phyloP scores from a whole-genome alignment of 2,329 filamentous ascomycete genomes.

The Thielaviopsis euricoi region DNA sequence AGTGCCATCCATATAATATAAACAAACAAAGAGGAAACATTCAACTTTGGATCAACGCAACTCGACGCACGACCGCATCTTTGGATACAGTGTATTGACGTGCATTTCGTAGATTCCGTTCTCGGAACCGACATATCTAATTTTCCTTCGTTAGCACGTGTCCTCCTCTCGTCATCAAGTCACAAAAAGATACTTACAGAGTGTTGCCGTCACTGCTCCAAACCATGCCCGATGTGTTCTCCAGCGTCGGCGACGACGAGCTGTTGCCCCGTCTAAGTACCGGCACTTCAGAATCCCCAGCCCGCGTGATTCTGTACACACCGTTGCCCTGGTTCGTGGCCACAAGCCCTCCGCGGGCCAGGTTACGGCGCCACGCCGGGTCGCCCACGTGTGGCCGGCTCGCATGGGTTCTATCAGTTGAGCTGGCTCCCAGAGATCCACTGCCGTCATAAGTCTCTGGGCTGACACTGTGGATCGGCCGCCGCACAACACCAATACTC shows the following conservation, averaged over 20 bases:
- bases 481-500: too few species aligned
- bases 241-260: conserved; percentile 25
- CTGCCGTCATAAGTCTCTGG: too few species aligned
- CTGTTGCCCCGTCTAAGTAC: background rate
- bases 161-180: too few species aligned
- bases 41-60: conserved; percentile 25
- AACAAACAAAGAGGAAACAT: conserved; percentile 9
- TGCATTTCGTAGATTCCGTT: conserved; percentile 62
- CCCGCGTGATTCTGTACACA: background rate
- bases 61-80: conserved; percentile 37
- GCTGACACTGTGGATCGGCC: too few species aligned
- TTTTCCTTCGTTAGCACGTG: background rate
- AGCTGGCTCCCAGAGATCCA: background rate
- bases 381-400: background rate
- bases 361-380: background rate
- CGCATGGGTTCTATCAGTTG: background rate
- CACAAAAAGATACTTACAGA: conserved; percentile 31
- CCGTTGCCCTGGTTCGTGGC: background rate
- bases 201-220: conserved; percentile 46
- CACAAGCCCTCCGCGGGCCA: background rate
- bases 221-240: conserved; percentile 43
- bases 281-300: background rate
- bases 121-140: conserved; percentile 46
- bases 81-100: conserved; percentile 46
- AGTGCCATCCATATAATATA: background rate